phyloP scores from a whole-genome alignment of 176 grass and related monocot genomes.

The Carex kokanica region DNA sequence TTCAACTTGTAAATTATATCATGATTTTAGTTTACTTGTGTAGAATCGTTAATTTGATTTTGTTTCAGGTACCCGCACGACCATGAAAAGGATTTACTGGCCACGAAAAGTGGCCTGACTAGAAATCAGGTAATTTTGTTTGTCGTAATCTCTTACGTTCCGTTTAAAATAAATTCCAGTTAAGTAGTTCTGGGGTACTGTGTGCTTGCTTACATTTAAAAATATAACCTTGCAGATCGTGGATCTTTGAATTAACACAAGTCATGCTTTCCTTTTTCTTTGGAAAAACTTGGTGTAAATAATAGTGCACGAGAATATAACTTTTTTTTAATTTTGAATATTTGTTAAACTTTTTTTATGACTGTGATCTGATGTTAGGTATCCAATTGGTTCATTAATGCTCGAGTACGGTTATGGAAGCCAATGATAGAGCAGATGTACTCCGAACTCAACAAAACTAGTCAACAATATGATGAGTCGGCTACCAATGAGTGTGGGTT shows the following conservation, averaged over 20 bases:
- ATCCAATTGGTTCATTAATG: constrained; percentile 94
- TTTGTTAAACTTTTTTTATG: not conserved
- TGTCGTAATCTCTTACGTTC: not conserved
- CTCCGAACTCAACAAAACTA: constrained; percentile 58
- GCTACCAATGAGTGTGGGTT: not conserved
- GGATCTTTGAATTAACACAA: not conserved
- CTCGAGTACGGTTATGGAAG: constrained; percentile 75
- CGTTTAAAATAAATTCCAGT: not conserved
- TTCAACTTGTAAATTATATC: not conserved
- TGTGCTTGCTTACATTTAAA: not conserved
- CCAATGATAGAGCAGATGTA: constrained; percentile 95
- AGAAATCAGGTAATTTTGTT: constrained; percentile 66
- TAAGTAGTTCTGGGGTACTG: not conserved
- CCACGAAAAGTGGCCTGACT: constrained; percentile 70
- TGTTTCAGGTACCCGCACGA: constrained; percentile 84
- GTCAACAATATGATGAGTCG: not conserved
- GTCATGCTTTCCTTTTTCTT: not conserved
- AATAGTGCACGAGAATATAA: not conserved
- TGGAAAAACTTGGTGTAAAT: not conserved
- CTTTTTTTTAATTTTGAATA: not conserved
- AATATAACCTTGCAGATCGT: not conserved
- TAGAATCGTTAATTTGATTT: not conserved
- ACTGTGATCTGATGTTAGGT: constrained; percentile 38
- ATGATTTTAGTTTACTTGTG: not conserved
- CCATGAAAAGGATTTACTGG: constrained; percentile 86